A percentile compares a stretch with the other conserved stretches of the same genome.
phyloP scores from a whole-genome alignment of 192 early-diverging fungal species.

The Polychytrium aggregatum region DNA sequence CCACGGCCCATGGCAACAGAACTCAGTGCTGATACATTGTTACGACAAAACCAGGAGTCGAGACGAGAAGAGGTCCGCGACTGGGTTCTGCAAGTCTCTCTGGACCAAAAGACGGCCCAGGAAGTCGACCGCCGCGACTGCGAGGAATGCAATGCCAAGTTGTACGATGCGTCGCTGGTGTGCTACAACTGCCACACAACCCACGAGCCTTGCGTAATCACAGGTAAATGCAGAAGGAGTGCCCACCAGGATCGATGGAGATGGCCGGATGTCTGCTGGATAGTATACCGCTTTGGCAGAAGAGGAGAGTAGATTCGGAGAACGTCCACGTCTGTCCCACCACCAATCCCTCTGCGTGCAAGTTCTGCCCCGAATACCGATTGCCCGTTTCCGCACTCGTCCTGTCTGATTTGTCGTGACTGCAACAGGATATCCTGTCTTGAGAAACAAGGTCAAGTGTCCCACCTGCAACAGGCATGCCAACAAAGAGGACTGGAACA shows the following conservation, averaged over 20 bases:
- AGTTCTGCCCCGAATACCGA: no score
- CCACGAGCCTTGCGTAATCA: constrained; percentile 46
- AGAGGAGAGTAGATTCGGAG: no score
- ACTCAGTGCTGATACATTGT: background rate
- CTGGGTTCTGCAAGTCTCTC: constrained; percentile 53
- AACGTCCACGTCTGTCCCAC: no score
- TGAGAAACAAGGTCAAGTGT: constrained; percentile 37
- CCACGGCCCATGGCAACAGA: no score
- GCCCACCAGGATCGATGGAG: no score
- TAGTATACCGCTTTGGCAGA: no score
- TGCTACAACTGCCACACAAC: constrained; percentile 33
- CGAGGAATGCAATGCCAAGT: constrained; percentile 39
- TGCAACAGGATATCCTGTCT: constrained; percentile 40
- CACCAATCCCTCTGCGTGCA: no score
- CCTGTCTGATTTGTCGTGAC: no score
- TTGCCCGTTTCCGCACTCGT: no score
- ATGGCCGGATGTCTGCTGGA: no score
- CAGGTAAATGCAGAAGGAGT: constrained; percentile 42
- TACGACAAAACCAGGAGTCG: constrained; percentile 18
- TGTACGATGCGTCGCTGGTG: constrained; percentile 36
- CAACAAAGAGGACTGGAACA: constrained; percentile 60
- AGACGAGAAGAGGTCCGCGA: constrained; percentile 49
- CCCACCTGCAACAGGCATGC: constrained; percentile 31
- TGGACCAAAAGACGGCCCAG: constrained; percentile 46
- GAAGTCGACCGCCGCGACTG: constrained; percentile 47